Base-by-base conservation (phyloP, 1,139 yeast species). In the Yamadazyma atlantica region DNA sequence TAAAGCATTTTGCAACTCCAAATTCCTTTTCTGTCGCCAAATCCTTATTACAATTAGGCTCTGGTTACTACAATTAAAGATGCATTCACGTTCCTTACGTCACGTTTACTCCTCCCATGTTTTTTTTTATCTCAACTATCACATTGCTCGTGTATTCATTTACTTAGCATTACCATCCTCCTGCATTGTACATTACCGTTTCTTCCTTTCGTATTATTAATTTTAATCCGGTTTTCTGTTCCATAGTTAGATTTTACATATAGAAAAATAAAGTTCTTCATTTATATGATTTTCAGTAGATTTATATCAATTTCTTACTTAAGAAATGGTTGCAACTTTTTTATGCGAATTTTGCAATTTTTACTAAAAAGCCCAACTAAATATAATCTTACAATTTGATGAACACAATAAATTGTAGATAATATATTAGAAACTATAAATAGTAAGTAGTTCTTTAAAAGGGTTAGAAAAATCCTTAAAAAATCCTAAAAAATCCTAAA, bases 21-120 rank as follows among this genome's bases (percentile, higher is more conserved):
- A 71, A 69, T 50, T 66, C 73, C 39, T 71, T 71, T 46, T 65
- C 70, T 37, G 75, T 71, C 39, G 77, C 77, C 34, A 70, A 69
- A 51, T 66, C 73, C 23, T 66, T 71, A 49, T 64, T 71, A 43
- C 75, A 69, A 54, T 62, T 71, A 47, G 75, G 76, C 31, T 43
- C 50, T 12, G 53, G 53, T 3, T 40, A 45, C 23, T 49, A 48
- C 36, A 48, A 44, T 22, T 45, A 29, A 28, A 15, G 21, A 16
- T 28, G 16, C 30, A 28, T 28, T 16, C 19, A n/a, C n/a, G n/a
- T n/a, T n/a, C n/a, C n/a, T n/a, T n/a, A n/a, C n/a, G n/a, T n/a
- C n/a, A n/a, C n/a, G n/a, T n/a, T n/a, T n/a, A n/a, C n/a, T n/a
- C n/a, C n/a, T n/a, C n/a, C n/a, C n/a, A n/a, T n/a, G n/a, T n/a